Evolutionary conservation across 2,329 filamentous ascomycete genomes (phyloP).

Genomic region (Pseudogymnoascus sp.): DNA sequence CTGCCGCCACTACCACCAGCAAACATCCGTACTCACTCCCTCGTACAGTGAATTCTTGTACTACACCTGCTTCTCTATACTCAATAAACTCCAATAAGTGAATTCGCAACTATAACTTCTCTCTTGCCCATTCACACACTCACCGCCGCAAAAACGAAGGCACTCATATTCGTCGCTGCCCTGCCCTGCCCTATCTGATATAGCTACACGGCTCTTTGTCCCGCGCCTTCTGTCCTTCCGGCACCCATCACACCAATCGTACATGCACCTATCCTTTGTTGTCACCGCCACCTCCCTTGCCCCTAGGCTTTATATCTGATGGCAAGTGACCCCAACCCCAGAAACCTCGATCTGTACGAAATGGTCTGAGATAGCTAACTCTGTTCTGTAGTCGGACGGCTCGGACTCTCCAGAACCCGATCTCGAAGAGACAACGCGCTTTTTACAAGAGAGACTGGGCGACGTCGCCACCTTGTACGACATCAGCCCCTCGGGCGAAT

Average conservation of each 20-base stretch:
- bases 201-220: background rate
- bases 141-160: background rate
- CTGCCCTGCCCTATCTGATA: background rate
- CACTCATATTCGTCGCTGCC: background rate
- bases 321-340: slow-evolving; percentile 17
- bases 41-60: background rate
- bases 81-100: background rate
- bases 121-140: background rate
- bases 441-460: slow-evolving; percentile 35
- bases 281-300: slow-evolving; percentile 13
- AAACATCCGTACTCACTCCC: background rate
- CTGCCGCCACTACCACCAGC: background rate
- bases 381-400: background rate
- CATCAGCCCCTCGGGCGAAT: slow-evolving; percentile 36
- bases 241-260: background rate
- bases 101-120: background rate
- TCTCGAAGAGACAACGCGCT: slow-evolving; percentile 26
- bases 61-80: background rate
- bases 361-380: background rate
- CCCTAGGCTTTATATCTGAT: slow-evolving; percentile 23
- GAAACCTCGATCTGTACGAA: background rate
- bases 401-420: slow-evolving; percentile 2
- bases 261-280: background rate
- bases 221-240: background rate
- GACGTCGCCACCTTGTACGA: slow-evolving; percentile 30